Evolutionary conservation across 495 filamentous ascomycete species (phyloP).

Genomic region (Podospora anserina): DNA sequence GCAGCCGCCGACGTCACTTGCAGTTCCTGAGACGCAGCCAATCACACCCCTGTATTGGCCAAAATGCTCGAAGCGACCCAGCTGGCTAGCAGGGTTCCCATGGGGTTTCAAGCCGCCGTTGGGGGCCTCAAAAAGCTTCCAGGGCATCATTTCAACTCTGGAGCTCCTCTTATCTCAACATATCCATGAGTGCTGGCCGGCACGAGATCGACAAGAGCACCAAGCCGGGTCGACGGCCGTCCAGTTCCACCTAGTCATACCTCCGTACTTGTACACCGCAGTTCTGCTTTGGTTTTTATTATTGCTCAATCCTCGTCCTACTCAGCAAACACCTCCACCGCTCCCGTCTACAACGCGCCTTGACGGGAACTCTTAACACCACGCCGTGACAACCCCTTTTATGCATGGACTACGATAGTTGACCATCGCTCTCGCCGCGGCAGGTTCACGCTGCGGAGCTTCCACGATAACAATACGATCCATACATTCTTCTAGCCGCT

Average conservation of each 20-base stretch:
- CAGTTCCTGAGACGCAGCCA: neutral
- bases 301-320: neutral
- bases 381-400: neutral
- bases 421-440: neutral
- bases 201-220: neutral
- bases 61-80: neutral
- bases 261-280: neutral
- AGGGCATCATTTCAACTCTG: neutral
- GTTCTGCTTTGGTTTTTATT: neutral
- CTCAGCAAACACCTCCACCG: neutral
- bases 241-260: neutral
- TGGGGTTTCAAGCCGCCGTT: neutral
- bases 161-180: neutral
- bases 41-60: neutral
- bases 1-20: neutral
- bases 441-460: neutral
- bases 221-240: neutral
- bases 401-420: neutral
- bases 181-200: neutral
- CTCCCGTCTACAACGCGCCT: neutral
- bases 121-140: neutral
- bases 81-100: neutral
- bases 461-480: conserved; percentile 3
- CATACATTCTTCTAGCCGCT: neutral
- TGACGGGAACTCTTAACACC: neutral